phyloP scores from a whole-genome alignment of 495 filamentous ascomycete genomes.

The Recurvomyces mirabilis region DNA sequence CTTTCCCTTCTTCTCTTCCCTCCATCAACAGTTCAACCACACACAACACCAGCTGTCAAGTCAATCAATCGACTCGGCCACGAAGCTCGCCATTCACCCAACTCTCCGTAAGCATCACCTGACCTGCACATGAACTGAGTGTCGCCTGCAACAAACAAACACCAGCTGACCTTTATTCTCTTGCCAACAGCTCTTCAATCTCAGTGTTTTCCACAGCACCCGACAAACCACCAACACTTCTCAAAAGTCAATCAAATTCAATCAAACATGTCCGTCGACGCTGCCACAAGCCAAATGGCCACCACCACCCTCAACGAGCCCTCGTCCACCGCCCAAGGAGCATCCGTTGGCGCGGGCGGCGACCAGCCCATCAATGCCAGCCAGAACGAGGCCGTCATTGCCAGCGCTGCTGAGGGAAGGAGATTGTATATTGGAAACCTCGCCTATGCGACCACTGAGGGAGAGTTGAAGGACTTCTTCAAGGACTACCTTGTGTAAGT shows the following conservation, averaged over 20 bases:
- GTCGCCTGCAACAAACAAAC: no score
- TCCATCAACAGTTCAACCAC: constrained; percentile 23
- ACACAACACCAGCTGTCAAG: constrained; percentile 21
- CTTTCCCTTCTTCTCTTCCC: constrained; percentile 23
- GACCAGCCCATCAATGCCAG: constrained; percentile 40
- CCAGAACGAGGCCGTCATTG: constrained; percentile 79
- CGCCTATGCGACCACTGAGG: constrained; percentile 98
- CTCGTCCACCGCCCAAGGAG: constrained; percentile 23
- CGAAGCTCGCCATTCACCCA: constrained; percentile 35
- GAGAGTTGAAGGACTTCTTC: constrained; percentile 99
- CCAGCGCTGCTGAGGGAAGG: constrained; percentile 95
- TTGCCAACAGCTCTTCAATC: constrained; percentile 23
- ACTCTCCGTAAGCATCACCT: constrained; percentile 32
- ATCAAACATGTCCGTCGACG: constrained; percentile 48
- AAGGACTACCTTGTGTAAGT: constrained; percentile 95
- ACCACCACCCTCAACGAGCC: constrained; percentile 54
- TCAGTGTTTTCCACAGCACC: constrained; percentile 22
- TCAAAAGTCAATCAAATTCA: constrained; percentile 23
- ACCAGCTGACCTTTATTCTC: no score
- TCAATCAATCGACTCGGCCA: constrained; percentile 27
- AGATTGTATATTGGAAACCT: constrained; percentile 99
- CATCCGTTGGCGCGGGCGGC: constrained; percentile 27
- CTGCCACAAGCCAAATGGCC: constrained; percentile 75
- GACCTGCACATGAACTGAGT: no score
- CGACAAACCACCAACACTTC: constrained; percentile 28